Base-by-base conservation (phyloP, 352 stramenopile species). In the Pilasporangium apinafurcum region DNA sequence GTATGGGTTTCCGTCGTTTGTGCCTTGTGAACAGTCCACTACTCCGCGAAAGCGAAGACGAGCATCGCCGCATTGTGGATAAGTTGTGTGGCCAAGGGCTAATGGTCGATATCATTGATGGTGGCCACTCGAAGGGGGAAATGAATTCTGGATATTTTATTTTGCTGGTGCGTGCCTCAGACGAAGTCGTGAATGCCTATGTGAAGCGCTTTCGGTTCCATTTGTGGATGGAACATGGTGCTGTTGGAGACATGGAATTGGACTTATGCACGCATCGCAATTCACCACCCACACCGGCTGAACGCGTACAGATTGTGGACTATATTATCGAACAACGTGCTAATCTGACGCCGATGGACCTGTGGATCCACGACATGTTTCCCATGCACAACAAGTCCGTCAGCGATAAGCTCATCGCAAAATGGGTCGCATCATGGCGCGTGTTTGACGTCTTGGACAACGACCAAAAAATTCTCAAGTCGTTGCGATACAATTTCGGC, bases 131-230 rank as follows among this genome's bases (percentile, higher is more conserved):
- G 14, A 85, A 83, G 21, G 71, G 76, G 1, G 77, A 92, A 43
- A 89, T 92, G 69, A 82, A 86, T 48, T 80, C 77, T 0, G 77
- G 79, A 26, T 93, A 74, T 32, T 66, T 91, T 21, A 89, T 93
- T 42, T 29, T 93, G 24, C 53, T 93, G 30, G 51, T 91, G 28
- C 68, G 69, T 33, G 77, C 78, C 2, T 53, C 71, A 3, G 74
- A 90, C 37, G 46, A 65, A 6, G 68, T 88, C 21, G 62, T 90
- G 13, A 51, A 81, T 33, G 63, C 66, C 12, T 67, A 85, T 27
- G 64, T 89, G 16, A 75, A 79, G 27, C 52, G 68, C 8, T 88
- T 91, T 34, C 69, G 77, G 0, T 77, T 73, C 28, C 65, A 89
- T 3, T 57, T 86, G 35, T 91, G 81, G 78, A 71, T 86, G 50